Percentiles rank a stretch among this genome's conserved stretches.
These are phyloP conservation scores for Sphagnum magellanicum DNA, from an alignment of 228 moss, liverwort and hornwort species.

Conservation along the genomic window DNA sequence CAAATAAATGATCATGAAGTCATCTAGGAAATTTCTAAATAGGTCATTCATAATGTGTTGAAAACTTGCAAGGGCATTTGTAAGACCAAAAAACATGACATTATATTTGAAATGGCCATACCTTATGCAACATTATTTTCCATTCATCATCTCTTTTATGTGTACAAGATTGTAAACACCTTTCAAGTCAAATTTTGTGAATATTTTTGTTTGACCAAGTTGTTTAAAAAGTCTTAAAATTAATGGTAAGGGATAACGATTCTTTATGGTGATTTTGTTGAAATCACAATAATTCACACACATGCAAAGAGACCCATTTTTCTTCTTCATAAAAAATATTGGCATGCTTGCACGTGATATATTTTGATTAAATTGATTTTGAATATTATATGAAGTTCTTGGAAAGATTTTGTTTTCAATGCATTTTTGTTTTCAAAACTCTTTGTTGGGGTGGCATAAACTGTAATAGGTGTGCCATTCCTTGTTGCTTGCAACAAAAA, in stretches of 20 bases:
- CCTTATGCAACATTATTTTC: slow-evolving; percentile 7
- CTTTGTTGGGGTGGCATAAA: not conserved
- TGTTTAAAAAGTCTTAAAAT: slow-evolving; percentile 4
- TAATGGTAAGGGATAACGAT: slow-evolving; percentile 2
- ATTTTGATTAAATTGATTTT: not conserved
- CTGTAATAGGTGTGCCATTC: not conserved
- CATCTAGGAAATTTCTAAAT: slow-evolving; percentile 2
- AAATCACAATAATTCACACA: not conserved
- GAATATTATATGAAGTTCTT: not conserved
- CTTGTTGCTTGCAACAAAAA: not conserved
- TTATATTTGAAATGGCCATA: slow-evolving; percentile 10
- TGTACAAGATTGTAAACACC: slow-evolving; percentile 4
- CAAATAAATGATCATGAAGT: slow-evolving; percentile 1
- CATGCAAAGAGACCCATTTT: slow-evolving; percentile 1
- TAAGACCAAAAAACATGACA: slow-evolving; percentile 8
- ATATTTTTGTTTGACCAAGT: slow-evolving; percentile 1
- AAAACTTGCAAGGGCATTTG: slow-evolving; percentile 7
- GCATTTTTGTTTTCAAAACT: not conserved
- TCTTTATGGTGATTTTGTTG: not conserved
- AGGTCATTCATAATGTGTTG: slow-evolving; percentile 9
- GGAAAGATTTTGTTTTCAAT: not conserved
- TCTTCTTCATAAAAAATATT: slow-evolving; percentile 2
- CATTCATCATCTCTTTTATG: slow-evolving; percentile 5
- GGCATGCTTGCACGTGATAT: not conserved
- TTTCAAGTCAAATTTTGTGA: slow-evolving; percentile 2